A percentile compares a stretch with the other conserved stretches of the same genome.
These are phyloP conservation scores for Ilyonectria mors-panacis DNA, from an alignment of 2,329 filamentous ascomycete genomes.

Conservation along the genomic window DNA sequence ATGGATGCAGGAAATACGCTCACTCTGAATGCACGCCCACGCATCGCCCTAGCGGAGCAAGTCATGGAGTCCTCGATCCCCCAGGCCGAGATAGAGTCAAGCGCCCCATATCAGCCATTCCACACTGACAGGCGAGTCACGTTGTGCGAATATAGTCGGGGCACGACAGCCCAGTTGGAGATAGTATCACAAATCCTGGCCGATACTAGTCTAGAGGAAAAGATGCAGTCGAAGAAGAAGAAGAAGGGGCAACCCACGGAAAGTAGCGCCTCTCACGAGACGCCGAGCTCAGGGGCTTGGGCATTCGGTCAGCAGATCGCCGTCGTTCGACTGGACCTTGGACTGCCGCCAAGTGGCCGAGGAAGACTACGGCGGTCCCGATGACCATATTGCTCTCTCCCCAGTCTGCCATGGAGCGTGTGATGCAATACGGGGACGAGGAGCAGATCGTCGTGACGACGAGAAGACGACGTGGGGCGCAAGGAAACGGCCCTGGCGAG, in stretches of 20 bases:
- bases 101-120: constrained; percentile 95
- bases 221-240: constrained; percentile 54
- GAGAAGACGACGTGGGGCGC: constrained; percentile 73
- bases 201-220: constrained; percentile 59
- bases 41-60: constrained; percentile 55
- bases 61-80: constrained; percentile 76
- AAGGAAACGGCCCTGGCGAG: constrained; percentile 68
- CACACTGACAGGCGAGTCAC: constrained; percentile 90
- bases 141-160: constrained; percentile 75
- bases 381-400: constrained; percentile 73
- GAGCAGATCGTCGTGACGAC: constrained; percentile 90
- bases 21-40: constrained; percentile 62
- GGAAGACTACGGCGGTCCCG: constrained; percentile 67
- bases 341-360: constrained; percentile 61
- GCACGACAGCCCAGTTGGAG: constrained; percentile 52
- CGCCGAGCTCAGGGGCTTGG: constrained; percentile 59
- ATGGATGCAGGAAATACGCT: constrained; percentile 69
- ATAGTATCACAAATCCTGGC: constrained; percentile 58
- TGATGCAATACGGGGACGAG: constrained; percentile 72
- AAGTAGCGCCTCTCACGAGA: constrained; percentile 33
- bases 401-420: constrained; percentile 75
- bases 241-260: constrained; percentile 52
- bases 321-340: constrained; percentile 67
- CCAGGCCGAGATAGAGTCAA: constrained; percentile 93
- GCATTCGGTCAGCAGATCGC: constrained; percentile 72